Evolutionary conservation across 495 filamentous ascomycete species (phyloP).

Genomic region (Annulohypoxylon maeteangense): DNA sequence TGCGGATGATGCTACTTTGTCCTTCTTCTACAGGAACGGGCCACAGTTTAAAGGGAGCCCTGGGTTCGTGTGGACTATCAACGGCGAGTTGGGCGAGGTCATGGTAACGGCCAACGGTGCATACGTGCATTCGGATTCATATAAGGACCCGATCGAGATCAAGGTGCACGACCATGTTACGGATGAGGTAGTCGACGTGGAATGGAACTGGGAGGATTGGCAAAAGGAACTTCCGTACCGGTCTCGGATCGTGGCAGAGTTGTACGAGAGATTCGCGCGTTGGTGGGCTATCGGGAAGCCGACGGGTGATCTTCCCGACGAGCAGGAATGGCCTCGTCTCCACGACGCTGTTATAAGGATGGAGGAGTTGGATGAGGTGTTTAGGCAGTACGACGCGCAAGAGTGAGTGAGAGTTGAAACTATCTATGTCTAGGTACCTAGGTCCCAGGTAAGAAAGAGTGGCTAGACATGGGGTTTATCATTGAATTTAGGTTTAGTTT

Average conservation of each 20-base stretch:
- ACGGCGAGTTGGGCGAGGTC: conserved; percentile 66
- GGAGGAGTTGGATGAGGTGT: conserved; percentile 53
- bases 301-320: conserved; percentile 29
- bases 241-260: conserved; percentile 56
- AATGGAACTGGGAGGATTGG: conserved; percentile 57
- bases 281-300: conserved; percentile 36
- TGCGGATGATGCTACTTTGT: conserved; percentile 51
- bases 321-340: conserved; percentile 39
- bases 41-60: conserved; percentile 59
- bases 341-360: conserved; percentile 40
- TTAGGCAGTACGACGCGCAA: conserved; percentile 53
- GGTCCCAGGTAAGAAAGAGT: too few relatives aligned
- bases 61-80: conserved; percentile 64
- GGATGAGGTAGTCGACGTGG: conserved; percentile 54
- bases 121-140: conserved; percentile 52
- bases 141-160: conserved; percentile 50
- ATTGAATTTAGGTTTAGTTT: background rate
- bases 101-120: conserved; percentile 52
- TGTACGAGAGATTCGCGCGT: conserved; percentile 62
- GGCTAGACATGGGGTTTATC: background rate
- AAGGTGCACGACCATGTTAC: conserved; percentile 56
- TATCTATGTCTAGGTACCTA: too few relatives aligned
- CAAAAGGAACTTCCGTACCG: conserved; percentile 50
- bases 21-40: conserved; percentile 60
- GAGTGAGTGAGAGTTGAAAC: background rate